Base-by-base conservation (phyloP, 345 rosid species). In the Eutrema japonicum region DNA sequence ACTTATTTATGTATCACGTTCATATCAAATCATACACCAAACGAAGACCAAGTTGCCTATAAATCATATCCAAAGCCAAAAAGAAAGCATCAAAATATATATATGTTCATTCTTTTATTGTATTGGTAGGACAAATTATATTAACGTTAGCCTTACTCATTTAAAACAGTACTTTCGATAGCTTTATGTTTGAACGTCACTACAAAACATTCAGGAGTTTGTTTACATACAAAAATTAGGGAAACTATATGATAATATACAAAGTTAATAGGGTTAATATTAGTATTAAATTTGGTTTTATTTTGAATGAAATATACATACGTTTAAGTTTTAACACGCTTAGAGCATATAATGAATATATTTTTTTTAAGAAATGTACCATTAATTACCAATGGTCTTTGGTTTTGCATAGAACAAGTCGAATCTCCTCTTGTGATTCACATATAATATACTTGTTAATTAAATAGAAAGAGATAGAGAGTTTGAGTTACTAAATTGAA, bases 11-110 rank as follows among this genome's bases (percentile, higher is more conserved):
- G 7, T 32, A 69, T 55, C 55, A 46, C n/a, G 35, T 35, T 57
- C 14, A 46, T 27, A 46, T 69, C 73, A 35, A 45, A 33, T 58
- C 74, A 36, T 70, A 36, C 7, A 70, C 74, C 74, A 26, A 58
- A 70, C 74, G 3, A 59, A 48, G 49, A 59, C 16, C 59, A 70
- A 59, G 59, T 70, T 48, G 67, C n/a, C 11, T 8, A 70, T 47
- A 45, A 70, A 37, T 70, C 66, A 58, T 59, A 70, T 59, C 58
- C 43, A 57, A 30, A 47, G 47, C 64, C 38, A 56, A 56, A 18
- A 58, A 27, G 4, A 57, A 36, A 58, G 36, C 58, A 59, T 59
- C 49, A 38, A 36, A 41, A 57, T 36, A 35, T 33, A 38, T 38
- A n/a, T 68, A 2, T 8, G 12, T 14, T 13, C 8, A 56, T 16